Evolutionary conservation across 2,329 filamentous ascomycete species (phyloP), one percentile per base, ranked within the genome.

Genomic region (Epichloe elymi): DNA sequence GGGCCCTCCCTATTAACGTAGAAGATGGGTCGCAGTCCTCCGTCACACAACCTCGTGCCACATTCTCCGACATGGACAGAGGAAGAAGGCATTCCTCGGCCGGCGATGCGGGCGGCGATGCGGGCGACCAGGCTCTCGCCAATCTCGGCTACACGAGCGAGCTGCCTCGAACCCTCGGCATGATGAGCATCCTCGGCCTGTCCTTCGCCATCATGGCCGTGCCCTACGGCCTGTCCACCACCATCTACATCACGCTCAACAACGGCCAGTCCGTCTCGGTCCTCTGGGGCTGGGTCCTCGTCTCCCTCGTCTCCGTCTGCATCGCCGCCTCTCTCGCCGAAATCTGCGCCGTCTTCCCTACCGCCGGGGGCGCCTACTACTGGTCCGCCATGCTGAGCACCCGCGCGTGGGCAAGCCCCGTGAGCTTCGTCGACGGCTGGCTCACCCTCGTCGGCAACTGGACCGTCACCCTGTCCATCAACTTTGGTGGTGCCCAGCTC

Each of bases 371-470:
- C 33, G 76, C 84, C 64, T 88, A 88, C 60, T 83, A 88, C 66
- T 88, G 84, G 84, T 83, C 82, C 7, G 82, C 84, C 52, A 71
- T 80, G 60, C 74, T 88, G 56, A 74, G 76, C 53, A 80, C 79
- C 63, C 74, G 74, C 56, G 67, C 65, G 47, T 85, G 76, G 72
- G 77, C 79, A 26, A 79, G 80, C 0, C 65, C 81, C 23, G 74
- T 86, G 37, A 84, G 80, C 46, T 88, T 83, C 72, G 75, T 83
- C 53, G 86, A 83, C 2, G 85, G 84, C 44, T 88, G 84, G 84
- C 84, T 83, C 57, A 84, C 81, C 55, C 78, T 83, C 49, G 82
- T 82, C 36, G 83, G 83, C 44, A 87, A 85, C 79, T 82, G 85
- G 59, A 80, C 80, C 30, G 68, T 88, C 45, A 82, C 80, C 1